Evolutionary conservation across 768 basidiomycete genomes (phyloP).

Genomic region (Serendipita sp.): DNA sequence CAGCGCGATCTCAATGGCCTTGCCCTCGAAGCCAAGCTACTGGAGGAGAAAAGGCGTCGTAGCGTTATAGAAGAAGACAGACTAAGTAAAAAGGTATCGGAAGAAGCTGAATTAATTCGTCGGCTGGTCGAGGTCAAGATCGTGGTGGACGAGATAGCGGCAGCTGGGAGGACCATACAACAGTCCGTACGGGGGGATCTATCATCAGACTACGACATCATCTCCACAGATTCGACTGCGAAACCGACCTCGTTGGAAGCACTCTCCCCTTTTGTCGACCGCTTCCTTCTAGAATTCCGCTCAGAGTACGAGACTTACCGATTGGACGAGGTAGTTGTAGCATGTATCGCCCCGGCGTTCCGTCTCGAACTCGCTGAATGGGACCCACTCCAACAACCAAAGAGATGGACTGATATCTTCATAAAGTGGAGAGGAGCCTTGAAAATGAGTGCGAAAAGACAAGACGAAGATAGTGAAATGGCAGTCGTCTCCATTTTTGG

Average conservation of each 20-base stretch:
- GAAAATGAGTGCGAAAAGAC: constrained; percentile 36
- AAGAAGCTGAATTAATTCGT: constrained; percentile 64
- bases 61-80: constrained; percentile 53
- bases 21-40: constrained; percentile 72
- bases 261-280: constrained; percentile 57
- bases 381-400: constrained; percentile 71
- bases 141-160: constrained; percentile 54
- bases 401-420: constrained; percentile 39
- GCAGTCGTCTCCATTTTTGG: not conserved
- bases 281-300: constrained; percentile 50
- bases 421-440: constrained; percentile 53
- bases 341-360: constrained; percentile 72
- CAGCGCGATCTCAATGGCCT: constrained; percentile 76
- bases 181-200: constrained; percentile 28
- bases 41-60: constrained; percentile 66
- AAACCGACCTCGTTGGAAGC: constrained; percentile 40
- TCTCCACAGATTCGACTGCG: not conserved
- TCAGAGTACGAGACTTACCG: constrained; percentile 61
- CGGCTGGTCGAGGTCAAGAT: constrained; percentile 64
- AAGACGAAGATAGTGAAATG: constrained; percentile 13
- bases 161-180: constrained; percentile 30
- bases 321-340: constrained; percentile 86
- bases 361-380: constrained; percentile 60
- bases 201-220: constrained; percentile 38
- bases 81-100: constrained; percentile 49